These are phyloP conservation scores for Thelonectria olida DNA, from an alignment of 2,329 filamentous ascomycete species.

Conservation along the genomic window DNA sequence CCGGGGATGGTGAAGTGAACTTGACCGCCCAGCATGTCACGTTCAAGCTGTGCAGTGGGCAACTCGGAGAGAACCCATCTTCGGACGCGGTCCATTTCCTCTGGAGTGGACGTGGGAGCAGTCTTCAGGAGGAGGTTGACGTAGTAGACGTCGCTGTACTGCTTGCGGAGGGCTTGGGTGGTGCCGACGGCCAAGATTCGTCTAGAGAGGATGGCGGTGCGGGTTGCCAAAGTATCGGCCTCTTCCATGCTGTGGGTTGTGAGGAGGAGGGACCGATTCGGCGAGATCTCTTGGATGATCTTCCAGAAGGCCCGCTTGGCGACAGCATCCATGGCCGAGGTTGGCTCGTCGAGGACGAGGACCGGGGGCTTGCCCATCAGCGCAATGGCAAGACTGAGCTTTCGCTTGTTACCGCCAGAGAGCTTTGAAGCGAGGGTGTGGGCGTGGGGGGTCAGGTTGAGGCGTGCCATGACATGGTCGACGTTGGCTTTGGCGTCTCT, in stretches of 20 bases:
- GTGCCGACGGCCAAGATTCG: conserved; percentile 69
- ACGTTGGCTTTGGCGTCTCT: conserved; percentile 77
- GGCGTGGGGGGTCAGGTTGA: conserved; percentile 74
- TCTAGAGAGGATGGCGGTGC: conserved; percentile 57
- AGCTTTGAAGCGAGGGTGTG: conserved; percentile 78
- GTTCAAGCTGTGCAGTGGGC: conserved; percentile 63
- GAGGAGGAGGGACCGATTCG: conserved; percentile 77
- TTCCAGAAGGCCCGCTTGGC: conserved; percentile 90
- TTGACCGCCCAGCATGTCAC: conserved; percentile 70
- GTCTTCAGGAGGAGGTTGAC: conserved; percentile 68
- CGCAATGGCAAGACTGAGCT: conserved; percentile 83
- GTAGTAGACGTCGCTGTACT: conserved; percentile 69
- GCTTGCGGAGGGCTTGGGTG: conserved; percentile 63
- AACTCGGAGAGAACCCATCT: conserved; percentile 63
- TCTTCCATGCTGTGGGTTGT: conserved; percentile 95
- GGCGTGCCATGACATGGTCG: conserved; percentile 73
- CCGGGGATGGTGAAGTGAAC: conserved; percentile 37
- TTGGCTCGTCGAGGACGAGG: conserved; percentile 84
- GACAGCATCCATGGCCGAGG: conserved; percentile 84
- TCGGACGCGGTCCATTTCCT: conserved; percentile 66
- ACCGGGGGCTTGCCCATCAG: conserved; percentile 88
- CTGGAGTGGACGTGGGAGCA: conserved; percentile 63
- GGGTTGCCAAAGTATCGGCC: conserved; percentile 81
- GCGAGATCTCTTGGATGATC: conserved; percentile 75
- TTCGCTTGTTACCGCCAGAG: conserved; percentile 87